Percentiles rank a stretch among this genome's conserved stretches.
These are phyloP conservation scores for Scutellaria minor DNA, from an alignment of 257 asterid species.

Conservation along the genomic window DNA sequence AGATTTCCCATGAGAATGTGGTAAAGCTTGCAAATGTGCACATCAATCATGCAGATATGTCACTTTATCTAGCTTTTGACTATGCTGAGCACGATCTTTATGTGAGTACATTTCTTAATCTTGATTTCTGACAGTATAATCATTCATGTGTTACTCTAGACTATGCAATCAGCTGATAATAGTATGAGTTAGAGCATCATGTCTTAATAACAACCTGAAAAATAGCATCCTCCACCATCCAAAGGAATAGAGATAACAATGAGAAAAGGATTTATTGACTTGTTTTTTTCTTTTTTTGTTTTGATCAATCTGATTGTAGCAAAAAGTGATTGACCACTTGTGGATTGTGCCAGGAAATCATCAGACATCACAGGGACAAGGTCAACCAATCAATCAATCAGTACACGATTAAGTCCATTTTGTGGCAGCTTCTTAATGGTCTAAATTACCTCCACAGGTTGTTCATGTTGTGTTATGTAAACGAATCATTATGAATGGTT, in stretches of 20 bases:
- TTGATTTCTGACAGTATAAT: constrained; percentile 20
- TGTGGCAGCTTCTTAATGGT: constrained; percentile 99
- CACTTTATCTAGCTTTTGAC: constrained; percentile 95
- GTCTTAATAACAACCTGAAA: constrained; percentile 16
- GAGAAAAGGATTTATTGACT: neutral
- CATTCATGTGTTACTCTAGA: constrained; percentile 7
- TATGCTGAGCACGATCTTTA: constrained; percentile 97
- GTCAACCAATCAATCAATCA: constrained; percentile 82
- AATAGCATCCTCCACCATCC: neutral
- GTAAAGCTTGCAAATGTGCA: constrained; percentile 97
- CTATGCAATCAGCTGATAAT: constrained; percentile 16
- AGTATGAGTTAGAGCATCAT: constrained; percentile 11
- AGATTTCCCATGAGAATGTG: constrained; percentile 90
- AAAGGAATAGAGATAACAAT: neutral
- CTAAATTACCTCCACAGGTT: constrained; percentile 95
- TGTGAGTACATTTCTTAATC: constrained; percentile 58
- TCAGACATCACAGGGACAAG: constrained; percentile 97
- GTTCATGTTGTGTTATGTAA: constrained; percentile 27
- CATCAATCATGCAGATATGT: constrained; percentile 91
- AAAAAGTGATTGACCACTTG: constrained; percentile 33
- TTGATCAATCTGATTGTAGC: constrained; percentile 26
- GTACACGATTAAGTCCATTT: constrained; percentile 80
- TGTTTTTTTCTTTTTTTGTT: constrained; percentile 5
- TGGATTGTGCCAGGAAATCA: constrained; percentile 75
- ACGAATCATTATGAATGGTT: neutral